Conservation (phyloP, 805 yeast species). For the Scheffersomyces coipomensis region DNA sequence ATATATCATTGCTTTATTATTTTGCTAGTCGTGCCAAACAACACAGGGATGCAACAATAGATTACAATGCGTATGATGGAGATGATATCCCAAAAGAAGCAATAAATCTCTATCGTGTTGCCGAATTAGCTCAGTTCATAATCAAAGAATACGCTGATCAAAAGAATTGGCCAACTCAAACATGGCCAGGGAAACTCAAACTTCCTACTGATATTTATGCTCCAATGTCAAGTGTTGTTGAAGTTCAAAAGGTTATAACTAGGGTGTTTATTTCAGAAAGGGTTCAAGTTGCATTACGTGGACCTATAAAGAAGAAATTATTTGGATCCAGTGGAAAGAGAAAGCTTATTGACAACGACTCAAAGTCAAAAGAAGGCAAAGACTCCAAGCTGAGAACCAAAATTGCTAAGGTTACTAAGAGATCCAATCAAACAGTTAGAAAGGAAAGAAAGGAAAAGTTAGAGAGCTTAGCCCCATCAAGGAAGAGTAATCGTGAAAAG, state of each 20-base stretch:
- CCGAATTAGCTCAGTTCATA: slow-evolving; percentile 72
- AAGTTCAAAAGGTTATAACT: slow-evolving; percentile 56
- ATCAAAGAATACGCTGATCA: slow-evolving; percentile 56
- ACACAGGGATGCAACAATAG: slow-evolving; percentile 56
- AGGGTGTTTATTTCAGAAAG: slow-evolving; percentile 55
- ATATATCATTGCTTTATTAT: slow-evolving; percentile 71
- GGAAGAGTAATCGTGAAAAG: slow-evolving; percentile 42
- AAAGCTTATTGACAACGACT: slow-evolving; percentile 15
- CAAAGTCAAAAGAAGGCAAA: slow-evolving; percentile 10
- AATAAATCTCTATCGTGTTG: slow-evolving; percentile 55
- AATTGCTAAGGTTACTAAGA: slow-evolving; percentile 13
- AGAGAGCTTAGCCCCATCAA: slow-evolving; percentile 19
- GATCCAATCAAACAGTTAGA: slow-evolving; percentile 3
- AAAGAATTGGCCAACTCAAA: slow-evolving; percentile 66
- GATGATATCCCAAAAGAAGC: slow-evolving; percentile 21
- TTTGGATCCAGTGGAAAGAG: slow-evolving; percentile 12
- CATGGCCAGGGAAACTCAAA: slow-evolving; percentile 79
- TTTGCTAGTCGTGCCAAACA: slow-evolving; percentile 78
- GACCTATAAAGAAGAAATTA: slow-evolving; percentile 22
- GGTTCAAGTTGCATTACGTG: slow-evolving; percentile 35
- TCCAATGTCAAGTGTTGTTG: slow-evolving; percentile 56
- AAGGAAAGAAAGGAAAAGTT: too few species aligned
- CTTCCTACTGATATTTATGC: slow-evolving; percentile 68
- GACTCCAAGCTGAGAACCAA: slow-evolving; percentile 3
- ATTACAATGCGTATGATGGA: slow-evolving; percentile 24